Evolutionary conservation across 2,329 filamentous ascomycete genomes (phyloP), one percentile per base, ranked within the genome.

Genomic region (Exophiala sideris): DNA sequence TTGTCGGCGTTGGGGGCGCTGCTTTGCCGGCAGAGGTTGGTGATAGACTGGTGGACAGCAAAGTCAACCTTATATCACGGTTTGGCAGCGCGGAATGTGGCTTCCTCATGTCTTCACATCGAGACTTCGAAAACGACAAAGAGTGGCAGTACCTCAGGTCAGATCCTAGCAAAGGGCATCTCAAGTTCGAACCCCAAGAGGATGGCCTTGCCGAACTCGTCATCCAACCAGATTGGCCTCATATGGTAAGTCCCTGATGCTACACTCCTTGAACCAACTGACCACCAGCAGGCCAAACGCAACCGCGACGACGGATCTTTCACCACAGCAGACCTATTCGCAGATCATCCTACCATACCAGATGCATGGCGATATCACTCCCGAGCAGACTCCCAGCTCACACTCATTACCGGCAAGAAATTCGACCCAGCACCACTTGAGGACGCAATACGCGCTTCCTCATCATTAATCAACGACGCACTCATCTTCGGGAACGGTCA

Each of bases 71-170:
- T 3, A 70, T 85, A 1, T 86, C 82, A 0, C 73, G 84, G 38
- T 85, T 83, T 65, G 84, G 84, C 2, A 86, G 82, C 61, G 80
- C 82, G 7, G 84, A 87, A 64, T 86, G 83, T 52, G 83, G 84
- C 0, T 87, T 87, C 56, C 65, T 87, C 11, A 73, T 87, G 64
- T 84, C 80, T 3, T 87, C 84, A 0, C 76, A 82, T 64, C 76
- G 83, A 18, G 69, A 82, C 20, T 86, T 80, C 52, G 54, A 51
- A 0, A 65, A 58, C 0, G 83, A 87, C 52, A 74, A 68, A n/a
- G 77, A 79, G 2, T 87, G 83, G 83, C 77, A 85, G 56, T 85
- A 80, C 56, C 71, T 87, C 1, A 74, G 83, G 8, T 67, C 73
- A 1, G 64, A 68, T 1, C 65, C 67, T n/a, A 67, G 65, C 14